Evolutionary conservation across 805 yeast genomes (phyloP).

Genomic region (Kluyveromyces starmeri): DNA sequence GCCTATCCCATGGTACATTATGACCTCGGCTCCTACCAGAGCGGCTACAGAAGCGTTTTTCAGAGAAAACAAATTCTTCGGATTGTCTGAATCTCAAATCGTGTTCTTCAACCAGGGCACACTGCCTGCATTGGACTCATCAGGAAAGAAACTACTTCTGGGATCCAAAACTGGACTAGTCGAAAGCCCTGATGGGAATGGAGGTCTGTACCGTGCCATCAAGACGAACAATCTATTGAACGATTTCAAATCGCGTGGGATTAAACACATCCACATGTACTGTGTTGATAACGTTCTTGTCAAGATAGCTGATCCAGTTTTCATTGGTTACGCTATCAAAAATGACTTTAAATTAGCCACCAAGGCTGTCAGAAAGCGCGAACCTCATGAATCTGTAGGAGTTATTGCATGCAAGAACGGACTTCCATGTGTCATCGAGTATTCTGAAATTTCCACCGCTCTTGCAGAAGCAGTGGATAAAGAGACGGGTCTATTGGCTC

Average conservation of each 20-base stretch:
- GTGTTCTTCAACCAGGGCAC: conserved; percentile 91
- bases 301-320: conserved; percentile 83
- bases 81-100: conserved; percentile 51
- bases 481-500: conserved; percentile 47
- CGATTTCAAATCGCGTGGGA: conserved; percentile 58
- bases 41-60: conserved; percentile 66
- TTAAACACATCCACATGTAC: conserved; percentile 90
- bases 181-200: conserved; percentile 96
- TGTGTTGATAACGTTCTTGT: conserved; percentile 94
- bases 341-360: conserved; percentile 72
- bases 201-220: conserved; percentile 88
- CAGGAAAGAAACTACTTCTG: conserved; percentile 63
- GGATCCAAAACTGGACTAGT: conserved; percentile 48
- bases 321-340: conserved; percentile 70
- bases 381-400: conserved; percentile 84
- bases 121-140: conserved; percentile 72
- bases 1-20: conserved; percentile 73
- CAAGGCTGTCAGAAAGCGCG: conserved; percentile 89
- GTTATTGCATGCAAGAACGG: conserved; percentile 65
- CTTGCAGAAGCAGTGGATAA: conserved; percentile 60
- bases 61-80: conserved; percentile 54
- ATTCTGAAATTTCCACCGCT: conserved; percentile 76
- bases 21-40: conserved; percentile 91
- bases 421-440: conserved; percentile 87
- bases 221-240: conserved; percentile 51